A percentile compares a stretch with the other conserved stretches of the same genome.
Conservation (phyloP, 805 yeast genomes). For the Candida orba region DNA sequence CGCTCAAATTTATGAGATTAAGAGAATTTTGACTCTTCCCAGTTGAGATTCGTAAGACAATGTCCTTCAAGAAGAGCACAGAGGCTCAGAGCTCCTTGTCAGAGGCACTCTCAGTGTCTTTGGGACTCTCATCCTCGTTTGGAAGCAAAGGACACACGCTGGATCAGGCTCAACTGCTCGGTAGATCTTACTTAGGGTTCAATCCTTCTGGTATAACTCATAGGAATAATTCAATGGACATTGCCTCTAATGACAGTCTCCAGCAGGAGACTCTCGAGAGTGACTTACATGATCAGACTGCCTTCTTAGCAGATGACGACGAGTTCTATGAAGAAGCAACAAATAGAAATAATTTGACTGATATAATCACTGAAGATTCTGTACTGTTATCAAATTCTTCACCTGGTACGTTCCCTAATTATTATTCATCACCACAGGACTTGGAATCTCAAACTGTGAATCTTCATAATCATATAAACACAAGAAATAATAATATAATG, state of each 20-base stretch:
- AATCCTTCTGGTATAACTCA: constrained; percentile 1
- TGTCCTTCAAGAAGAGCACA: constrained; percentile 6
- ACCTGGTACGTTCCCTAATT: not conserved
- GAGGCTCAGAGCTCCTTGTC: constrained; percentile 17
- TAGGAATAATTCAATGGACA: not conserved
- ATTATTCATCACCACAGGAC: constrained; percentile 1
- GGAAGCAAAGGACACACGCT: constrained; percentile 1
- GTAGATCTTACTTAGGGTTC: constrained; percentile 25
- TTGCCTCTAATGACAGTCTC: not conserved
- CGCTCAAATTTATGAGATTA: not conserved
- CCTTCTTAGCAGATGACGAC: constrained; percentile 52
- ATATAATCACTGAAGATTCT: not conserved
- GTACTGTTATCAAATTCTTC: not conserved
- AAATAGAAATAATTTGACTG: not conserved
- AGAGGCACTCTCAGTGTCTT: constrained; percentile 21
- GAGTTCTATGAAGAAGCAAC: constrained; percentile 25
- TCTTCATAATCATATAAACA: no score
- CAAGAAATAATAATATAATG: not conserved
- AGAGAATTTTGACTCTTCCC: no score
- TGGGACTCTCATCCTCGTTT: constrained; percentile 22
- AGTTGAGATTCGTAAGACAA: no score
- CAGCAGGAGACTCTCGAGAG: constrained; percentile 21
- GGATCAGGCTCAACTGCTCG: constrained; percentile 13
- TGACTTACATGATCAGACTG: constrained; percentile 50
- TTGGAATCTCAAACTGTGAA: constrained; percentile 6